Conservation (phyloP, 2,329 filamentous ascomycete species). For the Diplodia seriata region DNA sequence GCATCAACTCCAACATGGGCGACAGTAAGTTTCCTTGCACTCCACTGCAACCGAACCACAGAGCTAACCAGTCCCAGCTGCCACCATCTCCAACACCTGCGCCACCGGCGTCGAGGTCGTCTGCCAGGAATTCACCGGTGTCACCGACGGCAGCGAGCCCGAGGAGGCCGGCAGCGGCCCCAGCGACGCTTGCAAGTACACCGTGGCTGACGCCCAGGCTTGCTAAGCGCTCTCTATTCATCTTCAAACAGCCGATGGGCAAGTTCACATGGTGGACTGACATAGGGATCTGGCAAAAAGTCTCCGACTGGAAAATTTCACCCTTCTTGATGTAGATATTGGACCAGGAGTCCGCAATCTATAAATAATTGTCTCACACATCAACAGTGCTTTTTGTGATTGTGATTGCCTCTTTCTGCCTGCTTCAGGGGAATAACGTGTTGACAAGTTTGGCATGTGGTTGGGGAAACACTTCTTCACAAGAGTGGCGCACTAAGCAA, state of each 20-base stretch:
- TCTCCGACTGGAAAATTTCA: slow-evolving; percentile 7
- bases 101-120: slow-evolving; percentile 38
- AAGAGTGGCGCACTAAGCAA: background rate
- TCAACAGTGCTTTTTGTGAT: background rate
- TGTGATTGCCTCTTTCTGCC: background rate
- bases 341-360: slow-evolving; percentile 19
- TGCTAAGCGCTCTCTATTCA: slow-evolving; percentile 27
- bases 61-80: slow-evolving; percentile 56
- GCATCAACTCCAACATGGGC: slow-evolving; percentile 49
- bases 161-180: slow-evolving; percentile 38
- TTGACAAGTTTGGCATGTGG: background rate
- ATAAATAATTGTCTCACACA: slow-evolving; percentile 9
- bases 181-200: slow-evolving; percentile 32
- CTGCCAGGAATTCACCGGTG: slow-evolving; percentile 43
- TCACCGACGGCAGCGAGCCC: slow-evolving; percentile 39
- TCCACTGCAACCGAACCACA: background rate
- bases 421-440: background rate
- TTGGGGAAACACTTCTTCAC: background rate
- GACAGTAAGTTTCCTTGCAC: slow-evolving; percentile 11
- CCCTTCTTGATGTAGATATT: slow-evolving; percentile 27
- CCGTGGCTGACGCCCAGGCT: slow-evolving; percentile 10
- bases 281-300: slow-evolving; percentile 13
- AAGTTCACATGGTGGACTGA: background rate
- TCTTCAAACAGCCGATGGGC: background rate
- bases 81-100: slow-evolving; percentile 52